Evolutionary conservation across 2,329 filamentous ascomycete genomes (phyloP), one percentile per base, ranked within the genome.

Genomic region (Colletotrichum gigasporum): DNA sequence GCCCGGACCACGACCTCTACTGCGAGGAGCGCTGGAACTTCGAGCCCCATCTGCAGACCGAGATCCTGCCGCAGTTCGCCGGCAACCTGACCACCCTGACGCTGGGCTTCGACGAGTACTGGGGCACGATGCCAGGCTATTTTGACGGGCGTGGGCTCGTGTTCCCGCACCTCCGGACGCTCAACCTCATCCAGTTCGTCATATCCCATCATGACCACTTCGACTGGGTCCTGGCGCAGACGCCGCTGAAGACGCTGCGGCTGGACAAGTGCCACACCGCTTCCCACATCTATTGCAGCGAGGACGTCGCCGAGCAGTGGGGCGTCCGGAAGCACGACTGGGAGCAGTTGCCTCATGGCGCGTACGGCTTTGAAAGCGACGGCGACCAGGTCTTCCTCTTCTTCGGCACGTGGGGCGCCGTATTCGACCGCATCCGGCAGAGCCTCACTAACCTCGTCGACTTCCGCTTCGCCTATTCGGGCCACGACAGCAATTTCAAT

Each of bases 121-220:
- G 70, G 72, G 72, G 69, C 1, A 47, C 66, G 4, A 45, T 67
- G 0, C 69, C 73, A 0, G 66, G 35, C 0, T 65, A 66, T 16
- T 73, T 74, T 16, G 66, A 72, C 9, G 64, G 61, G 3, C 22
- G 45, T 0, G 66, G 66, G 3, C 60, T 74, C 0, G 11, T 32
- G 0, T 72, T 73, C 8, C 69, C 70, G 1, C 12, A 32, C 1
- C 51, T 74, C 4, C 67, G 63, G 16, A 63, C 45, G 0, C 39
- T 74, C 11, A 65, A 37, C 0, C 47, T 74, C 16, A 54, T 44
- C 0, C 1, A 63, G 0, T 71, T 62, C 10, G 32, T 61, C 0
- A 68, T 73, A 30, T 35, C 67, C 0, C 68, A 68, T 3, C 16
- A 69, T 12, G 64, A 71, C 6, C 70, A 74, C 1, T 67, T 71